phyloP scores from a whole-genome alignment of 2,329 filamentous ascomycete genomes.

The Fusarium palustre region DNA sequence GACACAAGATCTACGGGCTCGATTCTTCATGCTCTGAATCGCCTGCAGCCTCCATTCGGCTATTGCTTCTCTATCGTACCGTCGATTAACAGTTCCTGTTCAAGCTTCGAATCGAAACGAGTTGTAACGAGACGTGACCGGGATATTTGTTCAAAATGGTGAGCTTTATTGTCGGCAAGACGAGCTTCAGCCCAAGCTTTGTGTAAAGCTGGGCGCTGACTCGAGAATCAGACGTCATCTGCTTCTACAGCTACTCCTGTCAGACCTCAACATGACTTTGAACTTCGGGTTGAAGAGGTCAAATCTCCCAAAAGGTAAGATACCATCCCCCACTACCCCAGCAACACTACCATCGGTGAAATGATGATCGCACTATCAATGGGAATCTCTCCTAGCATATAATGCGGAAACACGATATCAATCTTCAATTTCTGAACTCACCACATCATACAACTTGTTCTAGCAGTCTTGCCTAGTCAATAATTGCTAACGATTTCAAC shows the following conservation, averaged over 20 bases:
- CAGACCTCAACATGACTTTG: slow-evolving; percentile 73
- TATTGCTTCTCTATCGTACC: slow-evolving; percentile 23
- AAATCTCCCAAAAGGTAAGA: slow-evolving; percentile 92
- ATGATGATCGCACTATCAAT: slow-evolving; percentile 94
- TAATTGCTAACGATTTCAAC: slow-evolving; percentile 47
- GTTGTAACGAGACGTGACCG: slow-evolving; percentile 14
- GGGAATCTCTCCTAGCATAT: slow-evolving; percentile 99
- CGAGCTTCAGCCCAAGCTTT: slow-evolving; percentile 25
- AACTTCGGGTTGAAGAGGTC: slow-evolving; percentile 83
- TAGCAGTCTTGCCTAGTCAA: neutral
- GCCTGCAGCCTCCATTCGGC: slow-evolving; percentile 37
- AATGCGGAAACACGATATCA: slow-evolving; percentile 86
- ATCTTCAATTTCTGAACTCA: slow-evolving; percentile 69
- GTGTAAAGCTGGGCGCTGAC: slow-evolving; percentile 33
- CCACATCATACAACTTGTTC: slow-evolving; percentile 14
- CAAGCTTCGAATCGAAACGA: slow-evolving; percentile 31
- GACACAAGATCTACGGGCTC: slow-evolving; percentile 42
- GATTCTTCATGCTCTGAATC: slow-evolving; percentile 43
- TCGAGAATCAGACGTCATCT: slow-evolving; percentile 70
- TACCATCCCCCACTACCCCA: neutral
- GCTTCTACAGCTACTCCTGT: slow-evolving; percentile 77
- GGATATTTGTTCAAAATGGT: slow-evolving; percentile 42
- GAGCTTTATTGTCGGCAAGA: slow-evolving; percentile 28
- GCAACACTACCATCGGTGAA: slow-evolving; percentile 42
- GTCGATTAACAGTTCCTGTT: slow-evolving; percentile 19